Evolutionary conservation across 176 grass and related monocot genomes (phyloP).

Genomic region (Oryza australiensis): DNA sequence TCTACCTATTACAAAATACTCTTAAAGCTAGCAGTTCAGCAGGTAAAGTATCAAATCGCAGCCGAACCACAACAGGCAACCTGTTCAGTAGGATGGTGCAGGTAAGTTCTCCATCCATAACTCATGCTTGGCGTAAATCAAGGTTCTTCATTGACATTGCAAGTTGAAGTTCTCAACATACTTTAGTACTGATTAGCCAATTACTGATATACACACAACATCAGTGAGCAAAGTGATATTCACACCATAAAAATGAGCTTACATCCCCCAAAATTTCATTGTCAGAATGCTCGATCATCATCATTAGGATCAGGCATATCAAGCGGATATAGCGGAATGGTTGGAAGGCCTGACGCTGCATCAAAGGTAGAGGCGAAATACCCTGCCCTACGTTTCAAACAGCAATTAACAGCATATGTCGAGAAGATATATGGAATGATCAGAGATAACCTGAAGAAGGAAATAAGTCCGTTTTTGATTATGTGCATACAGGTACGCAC

Average conservation of each 20-base stretch:
- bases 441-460: constrained; percentile 87
- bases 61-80: constrained; percentile 49
- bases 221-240: constrained; percentile 3
- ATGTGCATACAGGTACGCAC: constrained; percentile 82
- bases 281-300: constrained; percentile 65
- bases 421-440: constrained; percentile 97
- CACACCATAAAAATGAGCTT: constrained; percentile 28
- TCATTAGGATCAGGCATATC: constrained; percentile 66
- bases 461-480: constrained; percentile 77
- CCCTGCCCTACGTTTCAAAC: constrained; percentile 87
- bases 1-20: constrained; percentile 81
- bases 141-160: constrained; percentile 21
- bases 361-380: constrained; percentile 87
- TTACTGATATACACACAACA: constrained; percentile 5
- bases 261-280: constrained; percentile 24
- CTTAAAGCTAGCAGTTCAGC: constrained; percentile 78
- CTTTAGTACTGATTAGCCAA: neutral
- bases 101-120: constrained; percentile 41
- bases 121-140: constrained; percentile 15
- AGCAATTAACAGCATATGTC: constrained; percentile 86
- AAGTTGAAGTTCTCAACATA: constrained; percentile 11
- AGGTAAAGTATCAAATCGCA: constrained; percentile 53
- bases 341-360: constrained; percentile 51
- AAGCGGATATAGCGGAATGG: constrained; percentile 90
- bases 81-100: constrained; percentile 83